Base-by-base conservation (phyloP, 352 stramenopile genomes). In the Pythium pyrilobum region DNA sequence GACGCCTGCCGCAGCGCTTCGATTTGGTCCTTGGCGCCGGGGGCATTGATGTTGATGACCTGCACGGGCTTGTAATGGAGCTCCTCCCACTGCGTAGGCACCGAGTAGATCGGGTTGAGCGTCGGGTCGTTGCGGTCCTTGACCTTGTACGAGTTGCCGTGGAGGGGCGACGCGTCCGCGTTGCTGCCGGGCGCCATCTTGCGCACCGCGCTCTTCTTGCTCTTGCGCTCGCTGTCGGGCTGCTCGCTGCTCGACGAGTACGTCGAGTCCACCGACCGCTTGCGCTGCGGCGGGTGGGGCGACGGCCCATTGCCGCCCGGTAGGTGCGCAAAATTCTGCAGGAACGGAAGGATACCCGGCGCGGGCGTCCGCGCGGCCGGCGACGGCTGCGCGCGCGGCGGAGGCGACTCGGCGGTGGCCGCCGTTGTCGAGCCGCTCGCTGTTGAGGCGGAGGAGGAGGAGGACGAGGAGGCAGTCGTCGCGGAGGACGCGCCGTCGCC, bases 1-100 rank as follows among this genome's bases (percentile, higher is more conserved):
- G 77, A 80, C 1, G 75, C 71, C 51, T 84, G 80, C 4, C 80
- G 78, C 13, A 89, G 76, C 21, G 72, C 72, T 20, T 85, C 64
- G 41, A 91, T 77, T 28, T 62, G 67, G 21, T 89, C 74, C 42
- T 76, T 77, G 0, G 78, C 77, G 2, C 74, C 69, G 0, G 50
- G 34, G 12, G 74, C 67, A 50, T 77, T 72, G 18, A 91, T 67
- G 55, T 91, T 72, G 56, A 91, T 82, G 9, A 86, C 62, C 37
- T 85, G 65, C 16, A 91, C 80, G 18, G 66, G 43, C 28, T 81
- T 68, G 45, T 74, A 81, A 46, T 87, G 79, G 25, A 86, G 60
- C 27, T 87, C 70, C 18, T 86, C 79, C 79, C 79, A 89, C 33
- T 82, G 79, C 28, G 76, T 86, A 18, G 79, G 79, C 25, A 86